phyloP scores from a whole-genome alignment of 2,329 filamentous ascomycete genomes.

The Xylaria sp. region DNA sequence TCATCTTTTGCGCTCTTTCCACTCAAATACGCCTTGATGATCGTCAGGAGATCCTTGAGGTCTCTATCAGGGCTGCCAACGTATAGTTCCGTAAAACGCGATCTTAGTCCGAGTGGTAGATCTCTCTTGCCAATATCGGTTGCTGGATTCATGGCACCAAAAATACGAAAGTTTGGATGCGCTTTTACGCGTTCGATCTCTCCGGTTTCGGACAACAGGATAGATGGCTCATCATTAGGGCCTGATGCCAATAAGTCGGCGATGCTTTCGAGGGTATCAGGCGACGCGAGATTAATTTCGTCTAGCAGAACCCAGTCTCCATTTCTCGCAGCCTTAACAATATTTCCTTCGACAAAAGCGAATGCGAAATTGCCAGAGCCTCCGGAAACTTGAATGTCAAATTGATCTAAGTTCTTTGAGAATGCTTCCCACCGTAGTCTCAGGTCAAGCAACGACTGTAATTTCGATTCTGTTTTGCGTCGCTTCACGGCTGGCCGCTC shows the following conservation, averaged over 20 bases:
- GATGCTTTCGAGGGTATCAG: slow-evolving; percentile 94
- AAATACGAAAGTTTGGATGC: slow-evolving; percentile 93
- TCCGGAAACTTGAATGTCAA: slow-evolving; percentile 81
- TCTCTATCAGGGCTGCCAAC: slow-evolving; percentile 90
- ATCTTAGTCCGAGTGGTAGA: slow-evolving; percentile 85
- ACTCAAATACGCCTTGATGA: slow-evolving; percentile 89
- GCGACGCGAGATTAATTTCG: slow-evolving; percentile 95
- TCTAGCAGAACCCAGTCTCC: slow-evolving; percentile 97
- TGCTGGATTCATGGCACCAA: slow-evolving; percentile 98
- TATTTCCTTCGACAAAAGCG: slow-evolving; percentile 93
- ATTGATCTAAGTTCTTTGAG: slow-evolving; percentile 75
- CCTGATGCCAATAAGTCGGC: slow-evolving; percentile 85
- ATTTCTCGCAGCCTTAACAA: slow-evolving; percentile 94
- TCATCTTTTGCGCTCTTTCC: slow-evolving; percentile 76
- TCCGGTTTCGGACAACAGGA: slow-evolving; percentile 91
- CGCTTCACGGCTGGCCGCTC: slow-evolving; percentile 75
- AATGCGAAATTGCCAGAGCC: slow-evolving; percentile 85
- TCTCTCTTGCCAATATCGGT: slow-evolving; percentile 98
- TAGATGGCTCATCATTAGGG: slow-evolving; percentile 76
- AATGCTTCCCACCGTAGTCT: slow-evolving; percentile 83
- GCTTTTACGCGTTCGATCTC: slow-evolving; percentile 90
- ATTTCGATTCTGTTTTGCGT: slow-evolving; percentile 71
- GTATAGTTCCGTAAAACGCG: slow-evolving; percentile 94
- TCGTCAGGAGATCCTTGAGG: slow-evolving; percentile 83
- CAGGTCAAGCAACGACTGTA: slow-evolving; percentile 69